Evolutionary conservation across 2,329 filamentous ascomycete species (phyloP), one percentile per base, ranked within the genome.

Genomic region (Thermoascus crustaceus): DNA sequence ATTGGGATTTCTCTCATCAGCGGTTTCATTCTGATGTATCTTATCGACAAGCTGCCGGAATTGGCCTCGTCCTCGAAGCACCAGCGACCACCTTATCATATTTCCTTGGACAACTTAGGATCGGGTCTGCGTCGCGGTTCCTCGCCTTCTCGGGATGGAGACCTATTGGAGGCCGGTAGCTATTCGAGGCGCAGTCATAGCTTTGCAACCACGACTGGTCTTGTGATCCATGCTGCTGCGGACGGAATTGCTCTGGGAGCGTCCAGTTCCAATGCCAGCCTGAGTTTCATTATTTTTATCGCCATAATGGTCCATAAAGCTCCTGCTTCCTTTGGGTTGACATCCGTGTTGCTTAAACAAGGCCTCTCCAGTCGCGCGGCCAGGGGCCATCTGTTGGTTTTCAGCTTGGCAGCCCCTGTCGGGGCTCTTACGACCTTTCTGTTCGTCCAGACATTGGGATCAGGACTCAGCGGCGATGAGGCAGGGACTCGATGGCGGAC

Each of bases 221-320:
- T 98, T n/a, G 84, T 96, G 4, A 96, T 98, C 39, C 91, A 98
- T 58, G 86, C 91, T 0, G 84, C 85, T 2, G 89, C 91, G 2
- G 91, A 98, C 53, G 91, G 91, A 10, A 94, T 98, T 42, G 91
- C 91, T 2, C 80, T 98, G 63, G 91, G 91, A 14, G 91, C 91
- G 16, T 94, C 88, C 0, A 85, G 82, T 3, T 81, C 84, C 3
- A 80, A 85, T 48, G 77, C 77, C 42, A 81, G 82, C 39, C 67
- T 98, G 7, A 86, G 85, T 22, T 78, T 96, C 41, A 85, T 98
- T 49, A 86, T 98, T 24, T 98, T 98, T 59, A 64, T 94, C 25
- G 91, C 91, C 7, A 91, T 98, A 48, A 93, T 98, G 84, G 77
- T 96, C 4, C 91, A 98, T 63, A 98, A 96, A 65, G 89, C 87